A percentile compares a stretch with the other conserved stretches of the same genome.
Conservation (phyloP, 129 eudicot genomes). For the Tanacetum coccineum region DNA sequence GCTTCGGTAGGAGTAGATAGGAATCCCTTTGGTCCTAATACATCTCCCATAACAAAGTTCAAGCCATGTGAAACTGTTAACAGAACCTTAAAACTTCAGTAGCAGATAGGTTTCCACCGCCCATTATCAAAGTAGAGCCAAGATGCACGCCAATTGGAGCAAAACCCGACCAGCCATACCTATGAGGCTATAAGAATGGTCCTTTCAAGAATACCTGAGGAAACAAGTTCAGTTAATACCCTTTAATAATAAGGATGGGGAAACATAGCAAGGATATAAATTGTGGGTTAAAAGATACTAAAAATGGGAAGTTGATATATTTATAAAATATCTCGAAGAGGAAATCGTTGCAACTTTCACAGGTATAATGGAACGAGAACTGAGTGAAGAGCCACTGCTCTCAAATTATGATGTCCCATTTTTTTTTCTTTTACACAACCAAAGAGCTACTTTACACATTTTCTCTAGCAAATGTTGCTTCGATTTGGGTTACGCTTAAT, state of each 20-base stretch:
- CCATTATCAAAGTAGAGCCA: slow-evolving; percentile 87
- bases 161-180: slow-evolving; percentile 93
- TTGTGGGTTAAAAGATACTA: not conserved
- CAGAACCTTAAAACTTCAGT: slow-evolving; percentile 87
- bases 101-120: slow-evolving; percentile 88
- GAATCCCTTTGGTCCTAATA: slow-evolving; percentile 74
- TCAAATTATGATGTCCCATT: not conserved
- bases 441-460: too few species aligned
- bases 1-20: slow-evolving; percentile 78
- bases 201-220: slow-evolving; percentile 83
- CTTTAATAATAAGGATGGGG: not conserved
- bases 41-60: slow-evolving; percentile 89
- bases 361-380: not conserved
- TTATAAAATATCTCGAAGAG: not conserved
- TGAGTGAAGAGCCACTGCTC: not conserved
- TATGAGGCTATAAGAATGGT: slow-evolving; percentile 82
- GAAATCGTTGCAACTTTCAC: not conserved
- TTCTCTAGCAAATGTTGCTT: too few species aligned
- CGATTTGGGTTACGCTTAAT: too few species aligned
- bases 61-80: slow-evolving; percentile 94
- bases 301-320: not conserved
- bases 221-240: not conserved
- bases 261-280: not conserved
- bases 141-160: slow-evolving; percentile 98
- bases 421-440: too few species aligned